Percentiles rank a stretch among this genome's conserved stretches.
Conservation (phyloP, 148 eudicot genomes). For the Vaccinium vitisidaea region DNA sequence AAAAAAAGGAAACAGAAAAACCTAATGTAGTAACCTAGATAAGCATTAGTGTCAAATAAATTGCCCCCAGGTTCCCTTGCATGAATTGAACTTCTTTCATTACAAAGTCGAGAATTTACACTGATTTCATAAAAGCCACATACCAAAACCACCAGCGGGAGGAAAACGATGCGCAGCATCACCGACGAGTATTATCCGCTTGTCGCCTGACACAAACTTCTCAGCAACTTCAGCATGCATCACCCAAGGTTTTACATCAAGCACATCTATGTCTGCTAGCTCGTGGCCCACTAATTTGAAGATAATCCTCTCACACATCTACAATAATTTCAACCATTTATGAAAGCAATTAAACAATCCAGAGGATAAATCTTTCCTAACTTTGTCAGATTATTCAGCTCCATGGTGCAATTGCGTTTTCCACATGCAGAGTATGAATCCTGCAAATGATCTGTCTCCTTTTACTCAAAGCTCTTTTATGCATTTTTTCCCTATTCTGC, state of each 20-base stretch:
- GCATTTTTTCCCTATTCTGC: not conserved
- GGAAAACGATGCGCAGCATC: constrained; percentile 99
- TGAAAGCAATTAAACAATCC: not conserved
- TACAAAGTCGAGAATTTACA: not conserved
- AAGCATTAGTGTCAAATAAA: not conserved
- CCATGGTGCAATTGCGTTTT: not conserved
- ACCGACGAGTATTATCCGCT: constrained; percentile 73
- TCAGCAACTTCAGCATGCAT: constrained; percentile 99
- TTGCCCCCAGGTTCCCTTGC: not conserved
- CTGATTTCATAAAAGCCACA: constrained; percentile 10
- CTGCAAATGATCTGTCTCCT: not conserved
- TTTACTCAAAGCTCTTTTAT: not conserved
- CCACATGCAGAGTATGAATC: not conserved
- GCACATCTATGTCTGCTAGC: constrained; percentile 72
- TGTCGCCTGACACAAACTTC: constrained; percentile 53
- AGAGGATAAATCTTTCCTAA: not conserved
- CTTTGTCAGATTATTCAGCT: not conserved
- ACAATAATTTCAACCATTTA: constrained; percentile 25
- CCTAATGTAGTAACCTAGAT: not conserved
- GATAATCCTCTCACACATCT: constrained; percentile 80
- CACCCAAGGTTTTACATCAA: constrained; percentile 92
- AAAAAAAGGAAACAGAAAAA: not conserved
- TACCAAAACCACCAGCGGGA: constrained; percentile 99
- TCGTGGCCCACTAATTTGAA: constrained; percentile 74
- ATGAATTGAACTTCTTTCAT: not conserved